phyloP scores from a whole-genome alignment of 192 early-diverging fungal genomes.

The Diversispora epigaea region DNA sequence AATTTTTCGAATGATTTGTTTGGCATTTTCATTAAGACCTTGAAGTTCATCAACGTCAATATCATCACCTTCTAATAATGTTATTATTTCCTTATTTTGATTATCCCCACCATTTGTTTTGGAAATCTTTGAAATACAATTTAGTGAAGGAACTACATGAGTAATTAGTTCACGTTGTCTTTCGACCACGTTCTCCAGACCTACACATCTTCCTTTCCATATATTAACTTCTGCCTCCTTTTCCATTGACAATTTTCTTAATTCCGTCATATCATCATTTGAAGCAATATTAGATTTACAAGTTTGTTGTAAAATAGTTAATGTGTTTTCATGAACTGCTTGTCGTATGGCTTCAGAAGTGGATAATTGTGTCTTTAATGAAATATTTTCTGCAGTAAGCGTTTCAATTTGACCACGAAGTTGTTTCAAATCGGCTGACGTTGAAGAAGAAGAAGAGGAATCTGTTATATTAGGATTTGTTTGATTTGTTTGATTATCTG shows the following conservation, averaged over 20 bases:
- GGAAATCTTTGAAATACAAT: neutral
- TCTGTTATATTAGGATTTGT: neutral
- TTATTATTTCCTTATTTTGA: neutral
- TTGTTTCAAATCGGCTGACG: neutral
- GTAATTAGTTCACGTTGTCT: constrained; percentile 12
- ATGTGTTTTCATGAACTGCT: constrained; percentile 11
- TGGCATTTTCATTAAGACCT: neutral
- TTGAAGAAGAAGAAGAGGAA: neutral
- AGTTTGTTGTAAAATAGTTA: constrained; percentile 9
- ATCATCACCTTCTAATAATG: neutral
- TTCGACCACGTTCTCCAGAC: constrained; percentile 10
- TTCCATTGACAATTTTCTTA: constrained; percentile 4
- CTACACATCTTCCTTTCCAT: constrained; percentile 3
- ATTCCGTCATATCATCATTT: neutral
- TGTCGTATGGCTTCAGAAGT: constrained; percentile 2
- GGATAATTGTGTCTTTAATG: neutral
- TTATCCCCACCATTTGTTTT: neutral
- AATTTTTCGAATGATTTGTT: neutral
- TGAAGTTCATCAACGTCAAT: constrained; percentile 7
- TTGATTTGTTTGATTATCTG: neutral
- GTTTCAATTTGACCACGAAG: constrained; percentile 14
- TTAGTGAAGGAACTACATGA: neutral
- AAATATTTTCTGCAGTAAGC: constrained; percentile 2
- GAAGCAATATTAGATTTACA: neutral
- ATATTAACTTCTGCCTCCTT: constrained; percentile 18